Percentiles rank a stretch among this genome's conserved stretches.
Conservation (phyloP, 2,329 filamentous ascomycete species). For the Paraconiothyrium brasiliense region DNA sequence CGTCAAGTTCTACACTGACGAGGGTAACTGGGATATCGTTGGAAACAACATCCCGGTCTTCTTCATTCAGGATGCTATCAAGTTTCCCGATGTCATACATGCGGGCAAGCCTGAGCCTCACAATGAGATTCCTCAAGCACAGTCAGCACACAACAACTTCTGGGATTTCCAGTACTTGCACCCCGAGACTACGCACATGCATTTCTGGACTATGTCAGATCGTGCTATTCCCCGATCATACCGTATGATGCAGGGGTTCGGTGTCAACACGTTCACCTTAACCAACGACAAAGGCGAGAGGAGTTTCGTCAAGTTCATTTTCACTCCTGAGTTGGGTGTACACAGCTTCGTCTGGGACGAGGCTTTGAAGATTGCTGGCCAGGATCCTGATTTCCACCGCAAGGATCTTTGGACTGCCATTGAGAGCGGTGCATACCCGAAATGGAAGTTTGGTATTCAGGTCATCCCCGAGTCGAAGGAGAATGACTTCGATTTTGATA, state of each 20-base stretch:
- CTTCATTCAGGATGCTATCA: slow-evolving; percentile 79
- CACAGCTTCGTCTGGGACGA: slow-evolving; percentile 84
- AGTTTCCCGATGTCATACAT: slow-evolving; percentile 74
- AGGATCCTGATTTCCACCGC: slow-evolving; percentile 81
- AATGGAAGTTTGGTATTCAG: slow-evolving; percentile 87
- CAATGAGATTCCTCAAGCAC: slow-evolving; percentile 75
- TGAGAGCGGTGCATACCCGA: slow-evolving; percentile 73
- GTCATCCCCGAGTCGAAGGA: slow-evolving; percentile 75
- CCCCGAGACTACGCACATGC: slow-evolving; percentile 79
- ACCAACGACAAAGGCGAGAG: slow-evolving; percentile 73
- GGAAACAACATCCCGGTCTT: slow-evolving; percentile 80
- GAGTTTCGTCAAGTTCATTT: slow-evolving; percentile 81
- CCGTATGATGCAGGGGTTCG: slow-evolving; percentile 88
- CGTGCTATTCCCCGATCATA: slow-evolving; percentile 76
- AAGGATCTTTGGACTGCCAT: slow-evolving; percentile 81
- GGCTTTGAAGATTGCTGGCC: slow-evolving; percentile 70
- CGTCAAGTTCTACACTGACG: slow-evolving; percentile 78
- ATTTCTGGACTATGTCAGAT: slow-evolving; percentile 81
- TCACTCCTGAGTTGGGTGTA: slow-evolving; percentile 76
- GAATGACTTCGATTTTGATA: slow-evolving; percentile 84
- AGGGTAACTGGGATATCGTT: slow-evolving; percentile 80
- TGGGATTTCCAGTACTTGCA: slow-evolving; percentile 76
- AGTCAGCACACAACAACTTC: slow-evolving; percentile 77
- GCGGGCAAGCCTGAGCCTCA: slow-evolving; percentile 74
- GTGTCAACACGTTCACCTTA: slow-evolving; percentile 80